Conservation (phyloP, 2,329 filamentous ascomycete genomes). For the Myriosclerotinia duriaeana region DNA sequence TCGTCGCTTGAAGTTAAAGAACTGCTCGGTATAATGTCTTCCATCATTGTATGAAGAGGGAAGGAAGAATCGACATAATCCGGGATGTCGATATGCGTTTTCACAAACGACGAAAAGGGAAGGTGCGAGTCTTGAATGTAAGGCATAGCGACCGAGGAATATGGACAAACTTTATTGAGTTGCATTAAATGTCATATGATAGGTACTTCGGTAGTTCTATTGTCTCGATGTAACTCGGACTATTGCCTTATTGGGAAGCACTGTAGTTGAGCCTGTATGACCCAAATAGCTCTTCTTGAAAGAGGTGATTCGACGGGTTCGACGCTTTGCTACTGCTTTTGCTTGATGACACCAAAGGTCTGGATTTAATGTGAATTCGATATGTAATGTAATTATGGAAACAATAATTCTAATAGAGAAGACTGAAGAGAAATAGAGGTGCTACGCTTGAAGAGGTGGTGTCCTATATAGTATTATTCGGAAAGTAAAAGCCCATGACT, state of each 20-base stretch:
- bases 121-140: constrained; percentile 30
- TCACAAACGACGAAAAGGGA: constrained; percentile 29
- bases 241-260: not conserved
- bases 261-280: constrained; percentile 13
- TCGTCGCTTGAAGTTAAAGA: constrained; percentile 23
- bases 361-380: constrained; percentile 7
- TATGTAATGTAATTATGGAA: constrained; percentile 4
- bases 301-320: constrained; percentile 6
- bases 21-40: not conserved
- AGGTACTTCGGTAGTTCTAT: not conserved
- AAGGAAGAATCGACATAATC: constrained; percentile 24
- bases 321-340: not conserved
- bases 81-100: constrained; percentile 24
- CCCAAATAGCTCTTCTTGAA: constrained; percentile 7
- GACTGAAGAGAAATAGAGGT: not conserved
- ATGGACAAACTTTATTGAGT: constrained; percentile 3
- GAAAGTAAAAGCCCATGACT: constrained; percentile 16
- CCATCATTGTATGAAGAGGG: constrained; percentile 30
- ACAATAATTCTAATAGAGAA: not conserved
- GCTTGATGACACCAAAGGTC: not conserved
- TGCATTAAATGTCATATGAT: constrained; percentile 14
- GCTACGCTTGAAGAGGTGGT: constrained; percentile 2
- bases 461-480: not conserved
- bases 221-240: constrained; percentile 8
- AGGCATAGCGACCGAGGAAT: constrained; percentile 28